Evolutionary conservation across 1,284 basidiomycete species (phyloP).

Genomic region (Polyporus tsugae): DNA sequence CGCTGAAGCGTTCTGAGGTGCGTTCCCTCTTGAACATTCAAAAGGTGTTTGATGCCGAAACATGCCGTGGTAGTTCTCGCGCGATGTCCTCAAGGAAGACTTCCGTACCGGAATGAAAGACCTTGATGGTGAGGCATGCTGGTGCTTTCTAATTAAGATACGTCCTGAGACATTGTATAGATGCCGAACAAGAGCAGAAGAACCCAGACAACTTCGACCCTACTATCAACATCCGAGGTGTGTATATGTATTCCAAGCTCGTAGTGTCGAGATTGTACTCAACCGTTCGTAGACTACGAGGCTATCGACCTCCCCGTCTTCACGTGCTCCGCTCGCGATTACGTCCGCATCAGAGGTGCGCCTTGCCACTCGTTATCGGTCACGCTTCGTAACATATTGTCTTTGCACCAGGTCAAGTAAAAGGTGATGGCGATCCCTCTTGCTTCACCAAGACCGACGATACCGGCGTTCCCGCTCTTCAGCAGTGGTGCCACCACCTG

Average conservation of each 20-base stretch:
- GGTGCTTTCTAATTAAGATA: not conserved
- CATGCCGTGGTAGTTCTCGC: slow-evolving; percentile 52
- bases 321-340: slow-evolving; percentile 67
- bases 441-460: slow-evolving; percentile 64
- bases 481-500: slow-evolving; percentile 64
- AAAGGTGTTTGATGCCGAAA: not conserved
- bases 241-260: slow-evolving; percentile 41
- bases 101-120: slow-evolving; percentile 66
- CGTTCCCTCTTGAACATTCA: slow-evolving; percentile 15
- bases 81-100: slow-evolving; percentile 64
- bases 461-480: slow-evolving; percentile 63
- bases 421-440: slow-evolving; percentile 63
- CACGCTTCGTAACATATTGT: not conserved
- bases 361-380: too few relatives aligned
- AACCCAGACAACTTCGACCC: slow-evolving; percentile 65
- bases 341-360: slow-evolving; percentile 45
- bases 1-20: slow-evolving; percentile 64
- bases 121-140: slow-evolving; percentile 54
- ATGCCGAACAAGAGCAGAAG: slow-evolving; percentile 62
- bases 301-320: slow-evolving; percentile 69
- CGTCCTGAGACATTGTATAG: slow-evolving; percentile 38
- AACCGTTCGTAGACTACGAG: slow-evolving; percentile 54
- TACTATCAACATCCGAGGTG: slow-evolving; percentile 56
- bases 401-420: slow-evolving; percentile 53
- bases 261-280: not conserved